Base-by-base conservation (phyloP, 441 rosid species). In the Cnidoscolus chayamansa region DNA sequence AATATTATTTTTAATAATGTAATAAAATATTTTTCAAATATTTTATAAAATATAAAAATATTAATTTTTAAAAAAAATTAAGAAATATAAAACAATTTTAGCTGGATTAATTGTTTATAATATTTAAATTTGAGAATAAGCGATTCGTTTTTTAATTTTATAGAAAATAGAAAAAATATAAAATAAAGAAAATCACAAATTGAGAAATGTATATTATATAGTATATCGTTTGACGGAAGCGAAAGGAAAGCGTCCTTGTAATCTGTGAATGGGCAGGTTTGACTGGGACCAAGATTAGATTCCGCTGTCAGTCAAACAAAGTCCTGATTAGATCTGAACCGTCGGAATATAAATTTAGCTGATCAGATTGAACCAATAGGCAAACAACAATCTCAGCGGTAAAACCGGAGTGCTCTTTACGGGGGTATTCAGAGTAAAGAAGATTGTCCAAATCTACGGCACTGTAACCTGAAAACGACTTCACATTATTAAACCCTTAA, bases 371-470 rank as follows among this genome's bases (percentile, higher is more conserved):
- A 49, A 31, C 30, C 67, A 47, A 11, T 5, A 62, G 16, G 50
- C 45, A 40, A 40, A 7, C 45, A 40, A 40, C 45, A 40, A 60
- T 47, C 37, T 57, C 69, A 32, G 79, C 77, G 66, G 43, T 25
- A n/a, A 50, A 79, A 62, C n/a, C 68, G 73, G 79, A 25, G 64
- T 57, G 77, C 64, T 40, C 67, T 43, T 49, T 62, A 7, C 15
- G 7, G 68, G 64, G 25, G 40, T 53, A 40, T 53, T 51, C 68
- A 63, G 54, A 51, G 68, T 1, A 12, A 2, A 1, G 10, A n/a
- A 57, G 12, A 58, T 31, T 0, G 4, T 47, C 61, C 48, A 25
- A 73, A 19, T 63, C 67, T 37, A 58, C 16, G 5, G 43, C 32
- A 47, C 65, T 53, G 62, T 59, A 10, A 10, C 7, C 12, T 3